phyloP scores from a whole-genome alignment of 2,329 filamentous ascomycete species.

The Elsinoe fawcettii region DNA sequence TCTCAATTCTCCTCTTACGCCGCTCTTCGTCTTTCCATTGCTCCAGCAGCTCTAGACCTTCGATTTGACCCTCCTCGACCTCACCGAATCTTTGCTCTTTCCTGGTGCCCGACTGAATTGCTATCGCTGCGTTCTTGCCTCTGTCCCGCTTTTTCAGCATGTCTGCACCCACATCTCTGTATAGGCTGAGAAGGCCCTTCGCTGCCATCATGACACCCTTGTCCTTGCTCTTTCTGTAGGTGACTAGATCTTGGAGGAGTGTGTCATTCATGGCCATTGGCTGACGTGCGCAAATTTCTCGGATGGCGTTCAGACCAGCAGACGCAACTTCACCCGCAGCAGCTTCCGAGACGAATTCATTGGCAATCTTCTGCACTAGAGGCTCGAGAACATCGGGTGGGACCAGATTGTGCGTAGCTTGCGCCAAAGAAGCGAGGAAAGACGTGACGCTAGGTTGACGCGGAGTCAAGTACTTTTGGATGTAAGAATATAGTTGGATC shows the following conservation, averaged over 20 bases:
- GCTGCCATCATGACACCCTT: conserved; percentile 99
- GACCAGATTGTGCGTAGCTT: conserved; percentile 83
- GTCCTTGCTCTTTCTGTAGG: conserved; percentile 95
- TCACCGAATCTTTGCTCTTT: conserved; percentile 77
- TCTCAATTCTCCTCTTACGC: conserved; percentile 61
- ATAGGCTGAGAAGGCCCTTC: conserved; percentile 81
- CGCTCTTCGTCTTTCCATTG: conserved; percentile 90
- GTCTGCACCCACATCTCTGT: conserved; percentile 83
- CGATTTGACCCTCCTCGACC: conserved; percentile 70
- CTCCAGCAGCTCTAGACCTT: conserved; percentile 83
- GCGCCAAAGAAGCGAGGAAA: conserved; percentile 84
- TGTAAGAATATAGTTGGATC: conserved; percentile 89
- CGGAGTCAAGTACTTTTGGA: conserved; percentile 80
- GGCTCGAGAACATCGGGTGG: conserved; percentile 90
- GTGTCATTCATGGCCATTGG: conserved; percentile 95
- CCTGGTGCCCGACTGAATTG: conserved; percentile 65
- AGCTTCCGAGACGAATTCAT: conserved; percentile 91
- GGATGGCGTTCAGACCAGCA: conserved; percentile 87
- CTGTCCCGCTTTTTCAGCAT: conserved; percentile 83
- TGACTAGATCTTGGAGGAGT: conserved; percentile 87
- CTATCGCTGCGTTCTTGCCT: conserved; percentile 83
- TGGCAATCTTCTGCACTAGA: conserved; percentile 87
- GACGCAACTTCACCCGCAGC: conserved; percentile 83
- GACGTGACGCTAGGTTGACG: conserved; percentile 85
- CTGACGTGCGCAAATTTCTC: conserved; percentile 86